Base-by-base conservation (phyloP, 139 green algal species). In the Picochlorum sp. region DNA sequence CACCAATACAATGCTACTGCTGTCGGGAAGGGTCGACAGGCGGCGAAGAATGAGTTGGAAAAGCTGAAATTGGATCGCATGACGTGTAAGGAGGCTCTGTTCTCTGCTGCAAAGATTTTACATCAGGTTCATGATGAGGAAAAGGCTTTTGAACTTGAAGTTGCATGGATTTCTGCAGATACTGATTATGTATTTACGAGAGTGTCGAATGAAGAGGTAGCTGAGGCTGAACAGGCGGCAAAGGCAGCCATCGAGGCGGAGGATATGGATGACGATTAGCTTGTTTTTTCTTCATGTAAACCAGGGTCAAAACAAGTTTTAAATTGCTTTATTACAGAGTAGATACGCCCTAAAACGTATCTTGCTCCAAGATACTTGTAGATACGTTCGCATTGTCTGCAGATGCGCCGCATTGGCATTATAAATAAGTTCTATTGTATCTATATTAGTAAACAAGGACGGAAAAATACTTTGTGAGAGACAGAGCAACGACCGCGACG, bases 101-200 rank as follows among this genome's bases (percentile, higher is more conserved):
- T 81, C 30, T 90, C 90, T 67, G 80, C 91, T 13, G 93, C 89
- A 30, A 95, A 96, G 68, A 96, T 98, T 71, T 75, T 97, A 38
- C 83, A 95, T 77, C 85, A 81, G 55, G 84, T 95, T 28, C 92
- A 95, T 67, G 93, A 98, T 62, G 94, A 98, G 65, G 87, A 94
- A 58, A 99, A 99, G 84, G 83, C 85, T 2, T 98, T 97, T 79
- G 94, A 99, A 81, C 62, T 98, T 58, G 94, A 99, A 77, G 76
- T 98, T 67, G 84, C 81, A 49, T 99, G 94, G 94, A 77, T 98
- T 6, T 97, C 83, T 68, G 91, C 97, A 6, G 94, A 96, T 62
- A 89, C 61, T 47, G 69, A 72, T 38, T 69, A 73, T 4, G 57
- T 86, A 73, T 90, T 95, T 73, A 57, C 83, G 49, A 62, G 78